phyloP scores from a whole-genome alignment of 1,284 basidiomycete genomes.

The Leccinum subfulvum region DNA sequence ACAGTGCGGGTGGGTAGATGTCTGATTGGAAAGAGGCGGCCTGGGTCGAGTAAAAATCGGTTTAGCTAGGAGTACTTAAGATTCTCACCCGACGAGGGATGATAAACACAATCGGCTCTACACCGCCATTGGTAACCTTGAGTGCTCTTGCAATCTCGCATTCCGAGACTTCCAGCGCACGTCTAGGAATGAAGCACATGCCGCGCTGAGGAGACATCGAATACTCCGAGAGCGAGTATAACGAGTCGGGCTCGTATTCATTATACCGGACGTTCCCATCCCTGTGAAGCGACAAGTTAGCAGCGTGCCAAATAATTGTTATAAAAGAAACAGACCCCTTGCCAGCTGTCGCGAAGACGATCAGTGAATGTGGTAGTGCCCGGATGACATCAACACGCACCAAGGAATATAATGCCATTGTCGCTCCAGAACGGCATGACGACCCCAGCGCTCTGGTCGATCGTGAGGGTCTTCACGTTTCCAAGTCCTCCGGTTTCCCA shows the following conservation, averaged over 20 bases:
- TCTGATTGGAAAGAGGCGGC: no score
- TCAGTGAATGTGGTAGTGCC: constrained; percentile 1
- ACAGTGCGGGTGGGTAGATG: no score
- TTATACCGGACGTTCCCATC: constrained; percentile 96
- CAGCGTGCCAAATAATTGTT: constrained; percentile 17
- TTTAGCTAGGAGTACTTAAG: no score
- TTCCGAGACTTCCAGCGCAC: constrained; percentile 83
- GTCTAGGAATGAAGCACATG: constrained; percentile 92
- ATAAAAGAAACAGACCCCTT: constrained; percentile 55
- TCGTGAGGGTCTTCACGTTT: constrained; percentile 72
- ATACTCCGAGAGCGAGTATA: constrained; percentile 83
- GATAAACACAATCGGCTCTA: no score
- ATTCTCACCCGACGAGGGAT: no score
- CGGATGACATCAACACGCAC: constrained; percentile 36
- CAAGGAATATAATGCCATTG: constrained; percentile 92
- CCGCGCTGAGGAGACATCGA: constrained; percentile 92
- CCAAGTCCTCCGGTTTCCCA: constrained; percentile 80
- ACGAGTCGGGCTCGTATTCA: constrained; percentile 87
- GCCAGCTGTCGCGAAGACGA: constrained; percentile 48
- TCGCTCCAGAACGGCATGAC: constrained; percentile 98
- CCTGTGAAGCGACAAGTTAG: constrained; percentile 38
- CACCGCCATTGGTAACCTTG: constrained; percentile 58
- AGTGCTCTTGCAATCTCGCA: constrained; percentile 96
- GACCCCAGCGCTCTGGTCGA: constrained; percentile 90
- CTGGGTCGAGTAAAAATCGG: no score